Percentiles rank a stretch among this genome's conserved stretches.
These are phyloP conservation scores for Annona cherimola DNA, from an alignment of 164 flowering plant species.

Conservation along the genomic window DNA sequence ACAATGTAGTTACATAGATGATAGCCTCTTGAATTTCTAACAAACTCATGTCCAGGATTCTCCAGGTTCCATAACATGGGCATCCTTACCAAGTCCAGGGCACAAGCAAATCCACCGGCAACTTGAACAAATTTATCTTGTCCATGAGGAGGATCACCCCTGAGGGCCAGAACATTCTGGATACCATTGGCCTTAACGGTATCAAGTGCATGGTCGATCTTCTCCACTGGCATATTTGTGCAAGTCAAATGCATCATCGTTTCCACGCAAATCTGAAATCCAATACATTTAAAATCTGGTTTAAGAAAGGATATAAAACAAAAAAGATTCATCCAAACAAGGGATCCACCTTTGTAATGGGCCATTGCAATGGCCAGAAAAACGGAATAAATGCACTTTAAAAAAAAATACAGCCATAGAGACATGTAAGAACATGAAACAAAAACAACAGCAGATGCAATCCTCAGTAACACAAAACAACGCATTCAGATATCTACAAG, in stretches of 20 bases:
- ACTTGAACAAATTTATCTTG: constrained; percentile 94
- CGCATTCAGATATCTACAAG: not conserved
- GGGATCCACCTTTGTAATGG: not conserved
- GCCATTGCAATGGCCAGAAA: not conserved
- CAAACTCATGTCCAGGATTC: not conserved
- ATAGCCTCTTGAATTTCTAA: not conserved
- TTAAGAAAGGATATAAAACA: not conserved
- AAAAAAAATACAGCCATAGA: no score
- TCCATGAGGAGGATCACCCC: constrained; percentile 98
- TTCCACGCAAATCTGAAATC: constrained; percentile 62
- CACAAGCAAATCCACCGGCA: constrained; percentile 91
- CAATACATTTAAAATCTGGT: no score
- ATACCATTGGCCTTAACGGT: constrained; percentile 75
- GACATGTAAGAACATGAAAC: not conserved
- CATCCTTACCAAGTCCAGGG: constrained; percentile 65
- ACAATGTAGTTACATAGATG: no score
- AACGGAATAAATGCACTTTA: no score
- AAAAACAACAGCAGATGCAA: not conserved
- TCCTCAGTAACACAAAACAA: not conserved
- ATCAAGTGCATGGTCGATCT: constrained; percentile 79
- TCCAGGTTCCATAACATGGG: not conserved
- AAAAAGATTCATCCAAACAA: not conserved
- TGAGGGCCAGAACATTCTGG: constrained; percentile 90
- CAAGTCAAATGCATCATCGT: constrained; percentile 99
- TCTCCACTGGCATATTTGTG: constrained; percentile 95